phyloP scores from a whole-genome alignment of 768 basidiomycete genomes.

The Dendrothele bispora region DNA sequence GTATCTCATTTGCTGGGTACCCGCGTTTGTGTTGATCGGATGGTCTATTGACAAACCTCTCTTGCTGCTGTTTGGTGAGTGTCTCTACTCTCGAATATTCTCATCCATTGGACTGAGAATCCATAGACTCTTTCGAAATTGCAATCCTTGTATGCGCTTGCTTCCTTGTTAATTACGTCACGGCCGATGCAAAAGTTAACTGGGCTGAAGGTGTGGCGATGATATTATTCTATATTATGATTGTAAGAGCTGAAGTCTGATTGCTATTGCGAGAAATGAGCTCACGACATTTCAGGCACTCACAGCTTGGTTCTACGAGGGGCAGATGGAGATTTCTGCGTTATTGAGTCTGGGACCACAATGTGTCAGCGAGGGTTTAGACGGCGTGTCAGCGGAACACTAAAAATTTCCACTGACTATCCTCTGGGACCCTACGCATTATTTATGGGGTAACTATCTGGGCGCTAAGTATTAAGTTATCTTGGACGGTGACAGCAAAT shows the following conservation, averaged over 20 bases:
- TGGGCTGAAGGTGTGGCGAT: slow-evolving; percentile 74
- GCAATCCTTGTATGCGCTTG: slow-evolving; percentile 63
- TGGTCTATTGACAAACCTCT: slow-evolving; percentile 68
- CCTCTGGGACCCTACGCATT: too few relatives aligned
- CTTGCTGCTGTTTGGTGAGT: slow-evolving; percentile 67
- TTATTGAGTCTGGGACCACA: neutral
- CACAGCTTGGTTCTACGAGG: slow-evolving; percentile 5
- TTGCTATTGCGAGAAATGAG: neutral
- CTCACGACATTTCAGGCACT: neutral
- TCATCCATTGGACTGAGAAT: neutral
- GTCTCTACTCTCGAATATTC: neutral
- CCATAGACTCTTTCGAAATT: slow-evolving; percentile 68
- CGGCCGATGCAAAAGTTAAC: slow-evolving; percentile 76
- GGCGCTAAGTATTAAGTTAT: too few relatives aligned
- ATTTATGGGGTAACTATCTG: too few relatives aligned
- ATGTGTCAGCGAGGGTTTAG: too few relatives aligned
- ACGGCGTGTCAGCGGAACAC: too few relatives aligned
- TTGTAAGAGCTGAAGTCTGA: slow-evolving; percentile 27
- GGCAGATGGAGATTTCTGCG: neutral
- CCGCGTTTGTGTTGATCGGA: slow-evolving; percentile 62
- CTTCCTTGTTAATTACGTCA: slow-evolving; percentile 80
- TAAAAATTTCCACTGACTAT: too few relatives aligned
- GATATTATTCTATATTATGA: slow-evolving; percentile 68
- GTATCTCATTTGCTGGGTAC: slow-evolving; percentile 79
- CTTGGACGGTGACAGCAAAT: too few relatives aligned